Base-by-base conservation (phyloP, 129 eudicot species). In the Arctium minus region DNA sequence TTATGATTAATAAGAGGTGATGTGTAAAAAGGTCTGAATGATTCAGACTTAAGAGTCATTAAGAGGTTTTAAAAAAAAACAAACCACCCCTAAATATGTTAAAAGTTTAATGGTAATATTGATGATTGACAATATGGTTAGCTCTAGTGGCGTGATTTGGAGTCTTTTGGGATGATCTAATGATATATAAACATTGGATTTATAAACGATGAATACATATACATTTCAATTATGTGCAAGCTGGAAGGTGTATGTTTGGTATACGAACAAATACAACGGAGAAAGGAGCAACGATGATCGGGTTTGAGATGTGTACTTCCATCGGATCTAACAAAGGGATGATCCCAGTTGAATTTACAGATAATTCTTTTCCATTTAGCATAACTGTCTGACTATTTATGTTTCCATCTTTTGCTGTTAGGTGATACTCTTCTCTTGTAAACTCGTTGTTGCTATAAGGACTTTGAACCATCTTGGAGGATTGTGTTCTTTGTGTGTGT, bases 391-490 rank as follows among this genome's bases (percentile, higher is more conserved):
- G 89, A 85, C 98, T 94, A 1, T 84, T 86, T 67, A 91, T 60
- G 32, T 92, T 82, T 32, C 93, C 90, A 80, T 88, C 74, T 86
- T 88, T 84, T 15, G 94, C 89, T 11, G 97, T 91, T 56, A 94
- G 83, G 72, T 94, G 98, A 81, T 94, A 94, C 79, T 94, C 98
- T 83, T 94, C 88, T 86, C 98, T 90, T 48, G 79, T 80, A 11
- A 67, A 74, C 27, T 62, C 67, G 1, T 40, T 56, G 17, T 72
- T 3, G 3, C 73, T 44, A 22, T 22, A 22, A 44, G 50, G 13
- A 44, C 50, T 44, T 44, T 9, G 50, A 44, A 44, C 79, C 72
- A 67, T 50, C 81, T 70, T 44, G 17, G 80, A 70, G 56, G 71
- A 46, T 29, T 73, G 81, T 38, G 62, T 39, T 77, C 72, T 5